These are phyloP conservation scores for Psidium friedrichsthalianum DNA, from an alignment of 345 rosid genomes.

Conservation along the genomic window DNA sequence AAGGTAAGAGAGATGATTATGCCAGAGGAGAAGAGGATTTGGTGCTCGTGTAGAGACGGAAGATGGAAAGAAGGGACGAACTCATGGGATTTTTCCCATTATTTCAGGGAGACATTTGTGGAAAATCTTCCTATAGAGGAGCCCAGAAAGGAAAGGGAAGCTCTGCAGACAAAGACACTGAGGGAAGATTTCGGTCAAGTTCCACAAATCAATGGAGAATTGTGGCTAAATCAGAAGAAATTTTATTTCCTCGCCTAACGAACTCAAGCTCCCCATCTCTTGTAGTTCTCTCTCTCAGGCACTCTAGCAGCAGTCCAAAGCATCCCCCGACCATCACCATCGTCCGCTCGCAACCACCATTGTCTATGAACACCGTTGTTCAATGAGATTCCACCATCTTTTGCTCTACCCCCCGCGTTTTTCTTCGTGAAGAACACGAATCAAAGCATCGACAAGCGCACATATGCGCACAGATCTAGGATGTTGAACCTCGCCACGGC, in stretches of 20 bases:
- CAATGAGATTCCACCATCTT: too few species aligned
- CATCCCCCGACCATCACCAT: background rate
- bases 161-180: background rate
- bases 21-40: background rate
- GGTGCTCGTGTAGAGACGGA: background rate
- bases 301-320: background rate
- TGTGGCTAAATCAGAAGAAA: background rate
- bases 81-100: too few species aligned
- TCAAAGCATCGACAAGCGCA: too few species aligned
- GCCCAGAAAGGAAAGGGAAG: background rate
- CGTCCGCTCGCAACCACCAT: background rate
- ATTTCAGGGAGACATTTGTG: too few species aligned
- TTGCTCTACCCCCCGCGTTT: too few species aligned
- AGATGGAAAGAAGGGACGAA: background rate
- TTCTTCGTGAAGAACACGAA: too few species aligned
- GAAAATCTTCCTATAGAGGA: background rate
- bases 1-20: background rate
- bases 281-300: too few species aligned
- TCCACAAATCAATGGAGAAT: background rate
- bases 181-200: background rate
- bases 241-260: background rate
- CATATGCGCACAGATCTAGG: too few species aligned
- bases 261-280: background rate
- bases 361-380: background rate
- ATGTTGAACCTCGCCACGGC: too few species aligned